phyloP scores from a whole-genome alignment of 1,284 basidiomycete species.

The Ceratorhiza oryzae-sativae region DNA sequence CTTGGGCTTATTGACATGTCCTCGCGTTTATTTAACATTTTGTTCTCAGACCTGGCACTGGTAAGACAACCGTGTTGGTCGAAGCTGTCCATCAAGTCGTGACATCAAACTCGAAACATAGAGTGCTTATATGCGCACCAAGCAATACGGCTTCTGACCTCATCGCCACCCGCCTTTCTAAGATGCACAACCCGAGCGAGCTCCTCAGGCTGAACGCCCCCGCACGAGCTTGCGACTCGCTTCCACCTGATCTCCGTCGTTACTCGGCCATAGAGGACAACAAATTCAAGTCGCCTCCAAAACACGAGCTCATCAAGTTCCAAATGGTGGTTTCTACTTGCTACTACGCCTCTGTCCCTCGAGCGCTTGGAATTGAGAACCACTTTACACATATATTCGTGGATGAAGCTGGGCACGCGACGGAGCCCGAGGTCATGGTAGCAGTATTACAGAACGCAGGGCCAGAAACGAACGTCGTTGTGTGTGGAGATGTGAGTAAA shows the following conservation, averaged over 20 bases:
- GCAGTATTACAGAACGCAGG: constrained; percentile 51
- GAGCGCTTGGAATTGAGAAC: constrained; percentile 62
- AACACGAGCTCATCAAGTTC: constrained; percentile 54
- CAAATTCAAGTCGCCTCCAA: constrained; percentile 12
- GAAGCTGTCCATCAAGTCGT: constrained; percentile 70
- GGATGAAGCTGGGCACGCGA: constrained; percentile 71
- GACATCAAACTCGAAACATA: constrained; percentile 52
- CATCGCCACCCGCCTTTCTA: constrained; percentile 59
- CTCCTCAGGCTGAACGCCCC: constrained; percentile 71
- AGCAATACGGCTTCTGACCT: constrained; percentile 67
- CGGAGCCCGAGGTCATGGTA: constrained; percentile 66
- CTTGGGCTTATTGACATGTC: not conserved
- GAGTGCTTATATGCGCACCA: constrained; percentile 68
- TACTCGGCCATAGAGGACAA: constrained; percentile 11
- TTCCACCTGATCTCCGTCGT: constrained; percentile 23
- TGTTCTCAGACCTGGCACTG: constrained; percentile 63
- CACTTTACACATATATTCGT: constrained; percentile 69
- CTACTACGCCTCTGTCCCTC: constrained; percentile 62
- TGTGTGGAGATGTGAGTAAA: constrained; percentile 58
- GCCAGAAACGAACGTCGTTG: constrained; percentile 58
- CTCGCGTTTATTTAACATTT: not conserved
- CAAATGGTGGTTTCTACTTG: constrained; percentile 67
- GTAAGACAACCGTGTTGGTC: constrained; percentile 71
- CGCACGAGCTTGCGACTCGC: constrained; percentile 52
- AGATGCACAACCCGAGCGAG: constrained; percentile 49